A percentile compares a stretch with the other conserved stretches of the same genome.
phyloP scores from a whole-genome alignment of 1,284 basidiomycete genomes.

The Agaricales sp. region DNA sequence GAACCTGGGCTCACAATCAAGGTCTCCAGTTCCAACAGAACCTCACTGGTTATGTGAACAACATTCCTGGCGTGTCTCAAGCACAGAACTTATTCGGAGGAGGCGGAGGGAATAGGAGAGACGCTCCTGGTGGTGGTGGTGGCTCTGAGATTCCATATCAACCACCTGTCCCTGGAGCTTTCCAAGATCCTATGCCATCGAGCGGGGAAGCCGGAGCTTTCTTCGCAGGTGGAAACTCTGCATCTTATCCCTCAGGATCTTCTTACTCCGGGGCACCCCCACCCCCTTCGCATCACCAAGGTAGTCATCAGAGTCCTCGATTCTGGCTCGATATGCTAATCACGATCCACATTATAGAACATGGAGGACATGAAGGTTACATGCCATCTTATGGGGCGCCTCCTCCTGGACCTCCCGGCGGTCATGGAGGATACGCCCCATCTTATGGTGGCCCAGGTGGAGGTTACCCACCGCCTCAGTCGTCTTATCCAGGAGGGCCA shows the following conservation, averaged over 20 bases:
- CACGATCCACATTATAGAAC: constrained; percentile 9
- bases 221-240: constrained; percentile 12
- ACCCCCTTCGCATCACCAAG: constrained; percentile 13
- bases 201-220: constrained; percentile 19
- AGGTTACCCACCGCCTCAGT: constrained; percentile 12
- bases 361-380: too few relatives aligned
- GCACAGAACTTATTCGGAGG: constrained; percentile 29
- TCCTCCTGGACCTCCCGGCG: constrained; percentile 6
- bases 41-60: constrained; percentile 32
- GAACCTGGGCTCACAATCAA: constrained; percentile 34
- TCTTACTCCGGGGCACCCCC: constrained; percentile 9
- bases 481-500: constrained; percentile 7
- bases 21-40: constrained; percentile 37
- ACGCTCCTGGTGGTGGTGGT: constrained; percentile 13
- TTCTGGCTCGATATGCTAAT: constrained; percentile 8
- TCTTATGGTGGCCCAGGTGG: constrained; percentile 15
- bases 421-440: constrained; percentile 7
- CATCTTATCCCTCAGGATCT: constrained; percentile 8
- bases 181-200: constrained; percentile 4
- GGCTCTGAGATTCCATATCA: constrained; percentile 2
- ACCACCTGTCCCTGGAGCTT: not conserved
- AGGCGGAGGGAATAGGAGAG: constrained; percentile 17
- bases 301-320: constrained; percentile 18
- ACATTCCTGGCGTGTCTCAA: constrained; percentile 41
- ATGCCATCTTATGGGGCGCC: constrained; percentile 11